Percentiles rank a stretch among this genome's conserved stretches.
Conservation (phyloP, 305 asterid species). For the Plantago lanceolata region DNA sequence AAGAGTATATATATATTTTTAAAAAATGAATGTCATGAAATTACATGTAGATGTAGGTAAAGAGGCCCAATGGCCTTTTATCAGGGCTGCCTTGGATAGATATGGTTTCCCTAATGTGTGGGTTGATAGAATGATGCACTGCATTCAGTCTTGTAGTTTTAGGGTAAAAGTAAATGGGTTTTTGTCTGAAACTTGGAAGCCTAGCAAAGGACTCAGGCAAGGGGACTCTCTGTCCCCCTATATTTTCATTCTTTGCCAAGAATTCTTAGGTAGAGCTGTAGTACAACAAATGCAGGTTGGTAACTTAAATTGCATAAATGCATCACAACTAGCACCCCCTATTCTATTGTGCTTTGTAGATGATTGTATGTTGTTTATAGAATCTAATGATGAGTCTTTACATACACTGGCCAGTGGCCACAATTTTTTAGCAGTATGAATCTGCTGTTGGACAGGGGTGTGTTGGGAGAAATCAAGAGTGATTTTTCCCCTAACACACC, state of each 20-base stretch:
- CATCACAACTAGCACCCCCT: too few species aligned
- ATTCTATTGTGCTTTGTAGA: background rate
- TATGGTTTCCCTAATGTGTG: background rate
- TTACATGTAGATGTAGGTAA: too few species aligned
- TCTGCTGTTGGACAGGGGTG: background rate
- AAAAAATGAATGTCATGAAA: too few species aligned
- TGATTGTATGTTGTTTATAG: background rate
- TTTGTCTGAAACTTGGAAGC: background rate
- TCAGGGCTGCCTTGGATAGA: background rate
- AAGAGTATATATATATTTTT: too few species aligned
- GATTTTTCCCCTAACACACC: background rate
- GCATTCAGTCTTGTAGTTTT: fast-evolving
- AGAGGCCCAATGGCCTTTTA: background rate
- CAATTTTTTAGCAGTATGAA: too few species aligned
- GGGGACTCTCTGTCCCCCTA: background rate
- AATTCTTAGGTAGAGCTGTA: fast-evolving
- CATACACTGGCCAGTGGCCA: too few species aligned
- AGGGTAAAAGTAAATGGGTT: background rate
- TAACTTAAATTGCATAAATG: too few species aligned
- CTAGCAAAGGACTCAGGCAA: background rate
- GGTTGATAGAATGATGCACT: background rate
- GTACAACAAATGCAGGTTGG: background rate
- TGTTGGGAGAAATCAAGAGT: background rate
- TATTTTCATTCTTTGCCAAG: background rate
- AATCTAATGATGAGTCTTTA: background rate